These are phyloP conservation scores for Starmerella etchellsii DNA, from an alignment of 805 yeast genomes.

Conservation along the genomic window DNA sequence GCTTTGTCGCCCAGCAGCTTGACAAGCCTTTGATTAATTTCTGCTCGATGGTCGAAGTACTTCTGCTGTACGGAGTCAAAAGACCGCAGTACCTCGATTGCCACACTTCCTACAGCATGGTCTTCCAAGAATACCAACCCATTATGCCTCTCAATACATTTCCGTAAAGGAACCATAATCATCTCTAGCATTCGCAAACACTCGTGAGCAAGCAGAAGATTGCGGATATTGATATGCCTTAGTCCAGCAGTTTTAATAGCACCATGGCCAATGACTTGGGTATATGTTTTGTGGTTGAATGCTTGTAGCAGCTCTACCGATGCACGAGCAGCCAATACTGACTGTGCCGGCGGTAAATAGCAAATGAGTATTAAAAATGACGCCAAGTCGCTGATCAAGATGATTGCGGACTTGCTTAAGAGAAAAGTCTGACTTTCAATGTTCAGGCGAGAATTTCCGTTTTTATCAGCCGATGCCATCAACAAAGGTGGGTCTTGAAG, in stretches of 20 bases:
- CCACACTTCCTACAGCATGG: neutral
- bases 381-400: constrained; percentile 32
- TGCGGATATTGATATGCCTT: constrained; percentile 60
- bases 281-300: constrained; percentile 42
- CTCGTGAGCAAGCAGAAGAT: constrained; percentile 55
- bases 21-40: constrained; percentile 50
- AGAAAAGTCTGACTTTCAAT: constrained; percentile 47
- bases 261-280: constrained; percentile 58
- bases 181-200: constrained; percentile 39
- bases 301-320: constrained; percentile 37
- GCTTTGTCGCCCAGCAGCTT: constrained; percentile 59
- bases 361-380: constrained; percentile 45
- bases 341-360: constrained; percentile 37
- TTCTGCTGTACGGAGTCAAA: constrained; percentile 32
- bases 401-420: constrained; percentile 39
- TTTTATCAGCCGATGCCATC: no score
- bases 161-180: constrained; percentile 29
- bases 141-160: constrained; percentile 25
- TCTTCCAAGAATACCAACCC: neutral
- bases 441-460: constrained; percentile 20
- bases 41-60: constrained; percentile 49
- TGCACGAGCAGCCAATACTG: constrained; percentile 21
- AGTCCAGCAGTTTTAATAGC: constrained; percentile 61
- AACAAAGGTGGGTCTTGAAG: constrained; percentile 32
- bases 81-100: constrained; percentile 12